Conservation (phyloP, 2,329 filamentous ascomycete genomes). For the Aspergillus versicolor region DNA sequence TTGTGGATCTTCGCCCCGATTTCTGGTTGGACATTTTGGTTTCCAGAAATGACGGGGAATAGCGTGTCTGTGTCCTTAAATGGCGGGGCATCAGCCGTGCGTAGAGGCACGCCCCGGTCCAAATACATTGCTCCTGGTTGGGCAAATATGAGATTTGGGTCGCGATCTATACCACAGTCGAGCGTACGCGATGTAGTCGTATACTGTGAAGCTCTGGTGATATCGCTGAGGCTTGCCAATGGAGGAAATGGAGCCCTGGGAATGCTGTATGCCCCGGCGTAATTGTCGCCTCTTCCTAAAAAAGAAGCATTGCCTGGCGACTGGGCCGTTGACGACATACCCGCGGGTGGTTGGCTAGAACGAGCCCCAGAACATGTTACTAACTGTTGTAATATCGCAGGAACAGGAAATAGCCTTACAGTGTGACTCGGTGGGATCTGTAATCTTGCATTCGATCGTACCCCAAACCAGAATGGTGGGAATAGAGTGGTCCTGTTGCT, state of each 20-base stretch:
- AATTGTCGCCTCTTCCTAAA: constrained; percentile 42
- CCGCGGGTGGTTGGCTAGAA: constrained; percentile 46
- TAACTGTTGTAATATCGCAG: constrained; percentile 10
- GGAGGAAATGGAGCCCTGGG: constrained; percentile 32
- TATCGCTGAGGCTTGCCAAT: constrained; percentile 32
- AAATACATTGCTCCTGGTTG: constrained; percentile 23
- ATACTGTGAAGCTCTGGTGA: constrained; percentile 35
- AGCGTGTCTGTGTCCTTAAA: constrained; percentile 42
- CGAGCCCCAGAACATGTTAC: constrained; percentile 18
- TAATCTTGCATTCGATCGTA: constrained; percentile 42
- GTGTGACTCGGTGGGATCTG: constrained; percentile 34
- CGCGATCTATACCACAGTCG: constrained; percentile 32
- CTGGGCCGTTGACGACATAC: constrained; percentile 44
- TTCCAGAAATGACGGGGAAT: constrained; percentile 35
- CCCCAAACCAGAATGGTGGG: constrained; percentile 32
- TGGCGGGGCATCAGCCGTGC: constrained; percentile 41
- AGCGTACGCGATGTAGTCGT: constrained; percentile 32
- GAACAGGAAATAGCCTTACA: constrained; percentile 32
- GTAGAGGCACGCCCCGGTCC: constrained; percentile 29
- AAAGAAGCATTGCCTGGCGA: constrained; percentile 28
- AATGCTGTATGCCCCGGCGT: constrained; percentile 34
- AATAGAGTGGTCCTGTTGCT: constrained; percentile 32
- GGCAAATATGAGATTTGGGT: constrained; percentile 31
- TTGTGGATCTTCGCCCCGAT: constrained; percentile 83
- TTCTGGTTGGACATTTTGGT: constrained; percentile 62